These are phyloP conservation scores for Dendrocalamus latiflorus DNA, from an alignment of 202 grass and related monocot species.

Conservation along the genomic window DNA sequence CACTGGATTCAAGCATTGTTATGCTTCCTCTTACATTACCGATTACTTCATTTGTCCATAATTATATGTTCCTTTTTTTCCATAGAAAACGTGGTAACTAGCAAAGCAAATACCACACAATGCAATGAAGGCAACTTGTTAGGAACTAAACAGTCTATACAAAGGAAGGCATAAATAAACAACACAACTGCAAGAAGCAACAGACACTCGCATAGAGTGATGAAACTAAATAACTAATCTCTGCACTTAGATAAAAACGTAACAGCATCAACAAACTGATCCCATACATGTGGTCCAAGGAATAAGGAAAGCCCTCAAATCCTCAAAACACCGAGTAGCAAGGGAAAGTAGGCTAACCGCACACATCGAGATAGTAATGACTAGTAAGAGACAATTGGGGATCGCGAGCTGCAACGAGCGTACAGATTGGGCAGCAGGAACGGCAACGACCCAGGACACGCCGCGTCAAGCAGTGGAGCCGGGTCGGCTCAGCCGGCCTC, in stretches of 20 bases:
- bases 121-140: neutral
- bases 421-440: slow-evolving; percentile 16
- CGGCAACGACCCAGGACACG: neutral
- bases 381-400: neutral
- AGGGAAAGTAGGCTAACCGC: neutral
- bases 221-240: neutral
- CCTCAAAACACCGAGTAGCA: too few species aligned
- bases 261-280: neutral
- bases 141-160: too few species aligned
- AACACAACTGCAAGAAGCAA: neutral
- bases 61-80: neutral
- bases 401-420: slow-evolving; percentile 10
- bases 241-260: slow-evolving; percentile 8
- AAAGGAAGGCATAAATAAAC: neutral
- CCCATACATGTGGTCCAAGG: neutral
- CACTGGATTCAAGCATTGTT: neutral
- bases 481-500: slow-evolving; percentile 58
- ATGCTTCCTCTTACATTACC: neutral
- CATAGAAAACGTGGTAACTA: neutral
- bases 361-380: slow-evolving; percentile 11
- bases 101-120: neutral
- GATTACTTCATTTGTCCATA: neutral
- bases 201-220: neutral
- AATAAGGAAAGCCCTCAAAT: neutral
- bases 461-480: neutral